Evolutionary conservation across 768 basidiomycete species (phyloP).

Genomic region (Lepiota brunneoincarnata): DNA sequence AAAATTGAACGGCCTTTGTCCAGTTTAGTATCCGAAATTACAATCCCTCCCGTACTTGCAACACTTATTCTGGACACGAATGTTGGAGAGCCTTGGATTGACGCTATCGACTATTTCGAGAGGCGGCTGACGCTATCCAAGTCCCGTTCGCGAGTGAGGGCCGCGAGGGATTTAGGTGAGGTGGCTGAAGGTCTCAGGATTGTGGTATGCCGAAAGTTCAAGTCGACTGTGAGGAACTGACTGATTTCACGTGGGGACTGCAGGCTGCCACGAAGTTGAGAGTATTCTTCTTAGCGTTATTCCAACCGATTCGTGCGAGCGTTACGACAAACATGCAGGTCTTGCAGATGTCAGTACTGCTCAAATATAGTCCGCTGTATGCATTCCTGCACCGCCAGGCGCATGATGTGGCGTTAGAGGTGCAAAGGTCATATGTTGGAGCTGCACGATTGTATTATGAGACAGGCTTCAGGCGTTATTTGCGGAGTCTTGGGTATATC

Average conservation of each 20-base stretch:
- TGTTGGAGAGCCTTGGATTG: conserved; percentile 88
- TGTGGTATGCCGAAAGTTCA: conserved; percentile 52
- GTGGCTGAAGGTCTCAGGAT: conserved; percentile 86
- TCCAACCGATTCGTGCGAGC: conserved; percentile 78
- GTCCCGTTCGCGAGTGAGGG: conserved; percentile 78
- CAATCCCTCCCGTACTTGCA: conserved; percentile 78
- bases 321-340: conserved; percentile 93
- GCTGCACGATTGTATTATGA: conserved; percentile 91
- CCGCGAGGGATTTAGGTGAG: conserved; percentile 78
- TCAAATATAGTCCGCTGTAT: conserved; percentile 82
- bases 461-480: conserved; percentile 90
- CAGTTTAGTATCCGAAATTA: conserved; percentile 74
- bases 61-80: conserved; percentile 78
- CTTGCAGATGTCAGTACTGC: conserved; percentile 80
- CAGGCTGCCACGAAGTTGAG: conserved; percentile 91
- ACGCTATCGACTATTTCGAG: conserved; percentile 80
- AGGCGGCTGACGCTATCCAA: conserved; percentile 64
- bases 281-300: conserved; percentile 76
- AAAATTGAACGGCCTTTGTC: conserved; percentile 87
- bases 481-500: conserved; percentile 74
- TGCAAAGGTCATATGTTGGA: conserved; percentile 83
- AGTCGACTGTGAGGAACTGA: background rate
- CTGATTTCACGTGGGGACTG: background rate
- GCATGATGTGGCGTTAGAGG: conserved; percentile 75
- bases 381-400: conserved; percentile 85